Evolutionary conservation across 2,329 filamentous ascomycete species (phyloP), one percentile per base, ranked within the genome.

Genomic region (Penicillium brasilianum): DNA sequence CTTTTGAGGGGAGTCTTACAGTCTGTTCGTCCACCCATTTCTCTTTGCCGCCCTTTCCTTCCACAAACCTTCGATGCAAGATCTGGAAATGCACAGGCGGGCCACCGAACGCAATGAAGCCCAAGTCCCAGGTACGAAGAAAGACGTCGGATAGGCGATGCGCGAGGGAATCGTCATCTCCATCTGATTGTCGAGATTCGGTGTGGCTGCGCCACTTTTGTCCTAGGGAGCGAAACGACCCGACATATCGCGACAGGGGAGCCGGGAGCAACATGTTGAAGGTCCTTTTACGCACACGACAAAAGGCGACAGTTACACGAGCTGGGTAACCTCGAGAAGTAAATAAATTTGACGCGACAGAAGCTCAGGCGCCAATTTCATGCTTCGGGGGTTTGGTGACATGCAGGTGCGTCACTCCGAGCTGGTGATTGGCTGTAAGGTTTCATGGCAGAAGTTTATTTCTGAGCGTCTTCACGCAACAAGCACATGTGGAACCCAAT

Each of bases 11-110:
- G 10, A 50, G 6, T 66, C 78, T 64, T 72, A 88, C 87, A 59
- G 87, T 83, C 67, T 90, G 86, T 57, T 91, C 88, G 72, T 90
- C 87, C 28, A 91, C 82, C 89, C 89, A 92, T 69, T 79, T 73
- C 41, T 83, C 73, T 49, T 84, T 83, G 2, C 73, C 74, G 3
- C 67, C 66, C 34, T 65, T 55, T 0, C 78, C 78, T 0, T 82
- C 79, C 0, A 90, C 87, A 68, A 90, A 92, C 46, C 84, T 82
- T 39, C 82, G 77, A 66, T 88, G 83, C 57, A 90, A 81, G 59
- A 90, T 90, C 68, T 87, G 84, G 68, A 91, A 91, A 74, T 91
- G 88, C 8, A 90, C 88, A 0, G 88, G 84, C 2, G 88, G 88
- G 0, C 88, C 88, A 1, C 88, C 88, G 71, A 90, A 90, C 0